Base-by-base conservation (phyloP, 164 flowering plant genomes). In the Liriodendron chinense region DNA sequence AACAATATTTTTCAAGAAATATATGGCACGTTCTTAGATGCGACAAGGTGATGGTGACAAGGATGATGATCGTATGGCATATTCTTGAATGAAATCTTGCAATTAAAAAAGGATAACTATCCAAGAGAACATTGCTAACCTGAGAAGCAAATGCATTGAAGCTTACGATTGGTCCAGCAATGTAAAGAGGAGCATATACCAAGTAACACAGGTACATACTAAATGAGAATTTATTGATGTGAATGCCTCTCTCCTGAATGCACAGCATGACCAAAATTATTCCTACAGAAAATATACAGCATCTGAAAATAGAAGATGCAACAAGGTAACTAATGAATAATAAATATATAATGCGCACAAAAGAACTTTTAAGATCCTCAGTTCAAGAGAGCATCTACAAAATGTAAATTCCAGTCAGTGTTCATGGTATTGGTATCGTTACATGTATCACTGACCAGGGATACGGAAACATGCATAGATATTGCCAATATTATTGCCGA, bases 61-160 rank as follows among this genome's bases (percentile, higher is more conserved):
- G 18, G 2, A 53, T 53, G 18, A 53, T 12, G 59, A 53, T 53
- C 3, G 14, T 28, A 13, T 14, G 20, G 69, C 13, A 43, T 69
- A 69, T 21, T 28, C 49, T 16, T 22, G 1, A 63, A 9, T 22
- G 49, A 8, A 34, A 21, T 5, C 24, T 3, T 47, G 53, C n/a
- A 68, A 65, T 28, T 20, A 24, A 43, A 57, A 64, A 75, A 68
- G 1, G 3, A 50, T 28, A 75, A 13, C 9, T 59, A 23, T 24
- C 18, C 28, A 62, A 53, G 71, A 56, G 70, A 68, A 71, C 22
- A 69, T 14, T 14, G 74, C 85, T 74, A 22, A 96, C 99, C 97
- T 96, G 99, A 53, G 93, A 90, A 69, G 97, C 91, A 82, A 92
- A 94, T 67, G 97, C 97, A 75, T 92, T 92, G 86, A 92, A 96